Base-by-base conservation (phyloP, 2,329 filamentous ascomycete species). In the Fusarium xylarioides region DNA sequence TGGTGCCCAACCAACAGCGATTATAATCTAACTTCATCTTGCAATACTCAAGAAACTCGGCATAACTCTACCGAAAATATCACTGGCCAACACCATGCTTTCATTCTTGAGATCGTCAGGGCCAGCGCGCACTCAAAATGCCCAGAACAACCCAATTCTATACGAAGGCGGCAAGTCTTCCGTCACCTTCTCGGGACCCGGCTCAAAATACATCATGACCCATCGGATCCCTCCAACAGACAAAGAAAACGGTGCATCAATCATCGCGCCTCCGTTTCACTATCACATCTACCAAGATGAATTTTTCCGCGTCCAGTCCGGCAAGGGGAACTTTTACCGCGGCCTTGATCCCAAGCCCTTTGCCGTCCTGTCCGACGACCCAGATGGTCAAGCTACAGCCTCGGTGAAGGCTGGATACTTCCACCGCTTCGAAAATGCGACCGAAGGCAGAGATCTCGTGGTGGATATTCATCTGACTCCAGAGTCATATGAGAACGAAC, bases 161-260 rank as follows among this genome's bases (percentile, higher is more conserved):
- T 65, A 65, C 18, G 63, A 65, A 21, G 42, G 46, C 26, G 63
- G 59, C 34, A 50, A 62, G 11, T 65, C 63, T 11, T 65, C 63
- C 1, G 59, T 65, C 4, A 56, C 34, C 11, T 65, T 65, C 6
- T 49, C 47, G 7, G 37, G 26, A 2, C 63, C 63, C 19, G 52
- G 52, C 23, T 65, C 63, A 40, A 49, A 64, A 28, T 64, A 65
- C 59, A 64, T 64, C 40, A 65, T 65, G 63, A 65, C 63, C 10
- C 63, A 65, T 64, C 59, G 59, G 7, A 65, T 65, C 21, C 63
- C 63, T 2, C 63, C 59, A 30, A 65, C 47, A 2, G n/a, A 50
- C 11, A 35, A 55, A 10, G 23, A 64, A 42, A 42, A 65, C 5
- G 63, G 59, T 3, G 23, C 38, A 8, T 65, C 63, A 2, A 64